These are phyloP conservation scores for Sporothrix curviconia DNA, from an alignment of 2,329 filamentous ascomycete genomes.

Conservation along the genomic window DNA sequence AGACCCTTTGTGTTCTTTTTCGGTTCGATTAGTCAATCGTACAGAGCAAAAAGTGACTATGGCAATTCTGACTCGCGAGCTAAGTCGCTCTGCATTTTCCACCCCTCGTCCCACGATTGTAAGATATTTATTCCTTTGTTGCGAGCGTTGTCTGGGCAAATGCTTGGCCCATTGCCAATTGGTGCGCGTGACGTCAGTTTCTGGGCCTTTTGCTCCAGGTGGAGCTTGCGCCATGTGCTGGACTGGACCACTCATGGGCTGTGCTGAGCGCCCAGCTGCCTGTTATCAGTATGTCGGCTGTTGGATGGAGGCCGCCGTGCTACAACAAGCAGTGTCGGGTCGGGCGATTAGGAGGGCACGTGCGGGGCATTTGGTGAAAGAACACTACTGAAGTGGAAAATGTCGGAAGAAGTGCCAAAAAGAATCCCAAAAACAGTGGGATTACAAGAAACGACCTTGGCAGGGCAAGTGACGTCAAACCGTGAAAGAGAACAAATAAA, in stretches of 20 bases:
- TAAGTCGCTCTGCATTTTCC: no score
- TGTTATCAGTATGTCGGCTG: no score
- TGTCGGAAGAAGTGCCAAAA: background rate
- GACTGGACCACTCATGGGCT: background rate
- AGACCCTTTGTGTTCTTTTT: no score
- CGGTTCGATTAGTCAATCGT: no score
- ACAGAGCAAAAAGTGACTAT: no score
- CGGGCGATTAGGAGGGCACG: background rate
- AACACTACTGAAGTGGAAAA: background rate
- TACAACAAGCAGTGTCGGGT: background rate
- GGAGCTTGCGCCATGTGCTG: background rate
- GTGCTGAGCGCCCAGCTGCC: no score
- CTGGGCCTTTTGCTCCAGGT: background rate
- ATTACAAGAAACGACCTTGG: background rate
- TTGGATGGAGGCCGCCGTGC: background rate
- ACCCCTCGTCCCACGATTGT: no score
- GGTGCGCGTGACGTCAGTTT: background rate
- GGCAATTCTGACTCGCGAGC: no score
- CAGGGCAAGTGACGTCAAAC: background rate
- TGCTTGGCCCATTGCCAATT: background rate
- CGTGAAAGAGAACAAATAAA: no score
- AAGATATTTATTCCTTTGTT: conserved; percentile 2
- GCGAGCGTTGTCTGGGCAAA: background rate
- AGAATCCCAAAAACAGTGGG: background rate
- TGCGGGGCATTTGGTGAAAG: background rate